Evolutionary conservation across 345 rosid genomes (phyloP).

Genomic region (Rhodamnia argentea): DNA sequence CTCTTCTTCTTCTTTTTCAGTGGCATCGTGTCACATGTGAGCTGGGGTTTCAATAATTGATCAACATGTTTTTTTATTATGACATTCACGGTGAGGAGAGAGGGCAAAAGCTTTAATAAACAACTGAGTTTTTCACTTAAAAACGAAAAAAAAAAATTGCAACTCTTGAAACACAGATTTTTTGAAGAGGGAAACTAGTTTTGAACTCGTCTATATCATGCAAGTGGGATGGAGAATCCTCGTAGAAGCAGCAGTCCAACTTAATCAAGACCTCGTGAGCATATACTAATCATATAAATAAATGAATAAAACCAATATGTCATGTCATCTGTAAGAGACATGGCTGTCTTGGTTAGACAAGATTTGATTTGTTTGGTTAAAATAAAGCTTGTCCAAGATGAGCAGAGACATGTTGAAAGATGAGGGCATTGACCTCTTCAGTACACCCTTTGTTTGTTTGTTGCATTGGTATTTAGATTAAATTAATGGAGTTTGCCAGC

Average conservation of each 20-base stretch:
- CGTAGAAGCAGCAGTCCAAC: neutral
- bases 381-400: neutral
- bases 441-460: neutral
- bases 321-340: neutral
- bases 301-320: neutral
- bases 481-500: neutral
- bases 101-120: neutral
- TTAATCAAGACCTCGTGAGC: neutral
- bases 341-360: neutral
- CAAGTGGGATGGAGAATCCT: neutral
- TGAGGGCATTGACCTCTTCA: constrained; percentile 5
- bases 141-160: neutral
- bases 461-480: neutral
- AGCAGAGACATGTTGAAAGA: neutral
- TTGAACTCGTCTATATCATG: neutral
- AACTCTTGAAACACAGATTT: neutral
- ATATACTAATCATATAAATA: neutral
- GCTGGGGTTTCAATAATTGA: constrained; percentile 1
- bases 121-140: neutral
- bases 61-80: neutral
- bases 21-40: neutral
- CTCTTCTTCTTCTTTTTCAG: neutral
- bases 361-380: neutral
- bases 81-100: neutral
- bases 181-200: neutral